These are phyloP conservation scores for Wickerhamia fluorescens DNA, from an alignment of 805 yeast species.

Conservation along the genomic window DNA sequence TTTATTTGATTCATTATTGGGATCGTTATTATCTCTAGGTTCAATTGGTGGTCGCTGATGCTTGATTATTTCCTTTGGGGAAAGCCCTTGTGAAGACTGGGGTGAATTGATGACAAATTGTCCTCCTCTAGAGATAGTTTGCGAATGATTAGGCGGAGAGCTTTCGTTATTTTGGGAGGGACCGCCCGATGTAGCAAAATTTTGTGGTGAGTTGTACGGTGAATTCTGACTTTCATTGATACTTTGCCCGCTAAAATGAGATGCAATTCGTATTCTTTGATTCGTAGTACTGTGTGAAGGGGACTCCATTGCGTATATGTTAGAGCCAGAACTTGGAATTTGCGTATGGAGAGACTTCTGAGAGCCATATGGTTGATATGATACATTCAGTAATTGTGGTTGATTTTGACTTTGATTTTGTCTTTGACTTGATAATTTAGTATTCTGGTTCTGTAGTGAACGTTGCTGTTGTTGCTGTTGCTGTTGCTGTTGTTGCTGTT, in stretches of 20 bases:
- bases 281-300: too few species aligned
- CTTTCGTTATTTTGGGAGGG: slow-evolving; percentile 2
- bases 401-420: background rate
- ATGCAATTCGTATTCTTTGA: slow-evolving; percentile 1
- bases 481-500: slow-evolving; percentile 5
- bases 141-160: slow-evolving; percentile 2
- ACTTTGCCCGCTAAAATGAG: too few species aligned
- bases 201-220: slow-evolving; percentile 16
- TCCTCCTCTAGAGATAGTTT: slow-evolving; percentile 12
- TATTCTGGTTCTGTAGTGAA: background rate
- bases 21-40: too few species aligned
- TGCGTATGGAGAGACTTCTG: background rate
- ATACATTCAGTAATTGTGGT: background rate
- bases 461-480: slow-evolving; percentile 1
- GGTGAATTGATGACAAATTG: slow-evolving; percentile 17
- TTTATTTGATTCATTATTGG: too few species aligned
- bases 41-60: too few species aligned
- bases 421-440: background rate
- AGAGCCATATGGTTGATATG: background rate
- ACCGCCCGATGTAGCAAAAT: slow-evolving; percentile 8
- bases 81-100: slow-evolving; percentile 20
- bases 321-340: background rate
- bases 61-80: slow-evolving; percentile 23
- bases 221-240: slow-evolving; percentile 5
- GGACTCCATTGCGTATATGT: background rate